A percentile compares a stretch with the other conserved stretches of the same genome.
Evolutionary conservation across 768 basidiomycete genomes (phyloP).

Genomic region (Trametes villosa): DNA sequence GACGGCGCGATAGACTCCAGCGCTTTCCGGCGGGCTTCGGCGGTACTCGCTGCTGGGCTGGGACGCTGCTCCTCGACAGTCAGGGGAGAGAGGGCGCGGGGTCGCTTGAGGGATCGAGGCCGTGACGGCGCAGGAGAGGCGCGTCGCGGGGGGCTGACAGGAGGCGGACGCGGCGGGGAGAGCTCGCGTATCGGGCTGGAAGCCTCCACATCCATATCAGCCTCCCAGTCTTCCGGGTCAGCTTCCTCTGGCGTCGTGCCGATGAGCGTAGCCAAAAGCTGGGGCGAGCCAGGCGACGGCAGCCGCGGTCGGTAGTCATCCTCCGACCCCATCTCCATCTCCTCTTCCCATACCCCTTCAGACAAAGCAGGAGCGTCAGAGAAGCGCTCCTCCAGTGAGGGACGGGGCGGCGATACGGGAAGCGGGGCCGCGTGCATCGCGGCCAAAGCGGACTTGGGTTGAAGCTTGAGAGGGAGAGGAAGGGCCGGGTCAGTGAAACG

Average conservation of each 20-base stretch:
- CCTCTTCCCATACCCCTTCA: constrained; percentile 6
- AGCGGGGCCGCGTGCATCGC: neutral
- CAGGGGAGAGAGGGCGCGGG: neutral
- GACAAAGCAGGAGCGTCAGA: neutral
- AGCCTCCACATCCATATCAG: constrained; percentile 17
- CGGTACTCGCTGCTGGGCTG: neutral
- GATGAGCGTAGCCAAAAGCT: neutral
- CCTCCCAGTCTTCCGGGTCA: neutral
- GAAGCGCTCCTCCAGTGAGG: constrained; percentile 9
- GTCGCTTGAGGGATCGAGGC: neutral
- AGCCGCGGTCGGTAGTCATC: constrained; percentile 3
- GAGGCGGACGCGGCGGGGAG: too few species aligned
- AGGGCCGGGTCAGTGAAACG: neutral
- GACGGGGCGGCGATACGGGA: neutral
- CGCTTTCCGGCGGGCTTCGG: constrained; percentile 16
- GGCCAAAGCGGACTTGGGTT: neutral
- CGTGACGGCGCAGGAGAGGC: neutral
- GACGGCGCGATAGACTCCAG: constrained; percentile 21
- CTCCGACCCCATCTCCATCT: constrained; percentile 25
- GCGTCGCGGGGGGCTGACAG: neutral
- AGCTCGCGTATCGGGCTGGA: neutral
- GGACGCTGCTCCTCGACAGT: neutral
- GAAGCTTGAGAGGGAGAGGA: neutral
- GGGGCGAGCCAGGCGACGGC: neutral
- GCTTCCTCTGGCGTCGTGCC: neutral